Conservation (phyloP, 1,139 yeast genomes). For the Kodamaea fungicola region DNA sequence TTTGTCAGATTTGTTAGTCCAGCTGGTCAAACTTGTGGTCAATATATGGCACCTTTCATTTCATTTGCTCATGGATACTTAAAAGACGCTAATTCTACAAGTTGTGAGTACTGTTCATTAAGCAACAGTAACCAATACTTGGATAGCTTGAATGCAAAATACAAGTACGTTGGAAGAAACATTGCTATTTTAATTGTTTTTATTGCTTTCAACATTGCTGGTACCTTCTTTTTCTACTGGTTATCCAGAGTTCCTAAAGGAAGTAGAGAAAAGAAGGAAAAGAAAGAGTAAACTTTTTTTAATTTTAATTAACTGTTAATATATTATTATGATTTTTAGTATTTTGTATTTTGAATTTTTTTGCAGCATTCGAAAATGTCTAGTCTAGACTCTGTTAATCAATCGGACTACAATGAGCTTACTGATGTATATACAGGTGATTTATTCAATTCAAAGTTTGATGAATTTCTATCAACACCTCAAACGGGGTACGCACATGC, state of each 20-base stretch:
- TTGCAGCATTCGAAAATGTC: constrained; percentile 7
- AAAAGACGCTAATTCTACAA: constrained; percentile 37
- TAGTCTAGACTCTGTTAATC: constrained; percentile 2
- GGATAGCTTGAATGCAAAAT: constrained; percentile 36
- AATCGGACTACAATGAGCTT: constrained; percentile 3
- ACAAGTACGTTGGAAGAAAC: constrained; percentile 60
- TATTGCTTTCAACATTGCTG: constrained; percentile 19
- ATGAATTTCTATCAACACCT: constrained; percentile 49
- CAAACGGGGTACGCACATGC: constrained; percentile 55
- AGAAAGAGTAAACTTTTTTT: neutral
- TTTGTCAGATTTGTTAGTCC: constrained; percentile 43
- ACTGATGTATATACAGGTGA: constrained; percentile 12
- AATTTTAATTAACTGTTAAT: no score
- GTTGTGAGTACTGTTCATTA: constrained; percentile 54
- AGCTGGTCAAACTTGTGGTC: constrained; percentile 52
- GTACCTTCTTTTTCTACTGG: constrained; percentile 23
- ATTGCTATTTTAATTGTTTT: constrained; percentile 51
- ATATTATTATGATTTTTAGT: neutral
- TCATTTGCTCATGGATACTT: constrained; percentile 50
- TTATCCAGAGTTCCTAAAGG: constrained; percentile 32
- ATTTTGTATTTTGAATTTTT: neutral
- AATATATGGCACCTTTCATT: constrained; percentile 48
- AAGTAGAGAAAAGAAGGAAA: constrained; percentile 23
- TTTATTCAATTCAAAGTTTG: constrained; percentile 18
- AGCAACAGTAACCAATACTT: constrained; percentile 51